phyloP scores from a whole-genome alignment of 2,329 filamentous ascomycete genomes.

The Exserohilum turcica region DNA sequence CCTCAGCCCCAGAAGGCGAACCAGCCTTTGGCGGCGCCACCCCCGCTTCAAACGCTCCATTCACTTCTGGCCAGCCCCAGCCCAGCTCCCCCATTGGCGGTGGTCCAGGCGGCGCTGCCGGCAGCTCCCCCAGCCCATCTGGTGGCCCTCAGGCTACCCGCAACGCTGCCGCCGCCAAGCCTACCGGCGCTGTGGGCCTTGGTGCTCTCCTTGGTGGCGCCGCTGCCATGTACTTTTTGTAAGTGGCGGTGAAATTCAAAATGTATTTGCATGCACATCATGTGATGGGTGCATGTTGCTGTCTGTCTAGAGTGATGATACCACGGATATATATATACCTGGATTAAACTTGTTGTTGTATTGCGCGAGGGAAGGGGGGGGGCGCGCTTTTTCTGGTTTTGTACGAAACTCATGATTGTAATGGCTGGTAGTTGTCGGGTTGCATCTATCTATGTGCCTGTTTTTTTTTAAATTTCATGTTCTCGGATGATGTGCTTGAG shows the following conservation, averaged over 20 bases:
- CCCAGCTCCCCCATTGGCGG: slow-evolving; percentile 49
- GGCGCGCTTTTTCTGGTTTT: no score
- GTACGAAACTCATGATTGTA: no score
- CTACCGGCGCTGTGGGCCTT: slow-evolving; percentile 52
- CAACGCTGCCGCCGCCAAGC: slow-evolving; percentile 33
- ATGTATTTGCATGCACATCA: no score
- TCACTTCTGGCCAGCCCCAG: slow-evolving; percentile 59
- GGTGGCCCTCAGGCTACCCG: slow-evolving; percentile 11
- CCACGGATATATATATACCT: background rate
- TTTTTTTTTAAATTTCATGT: no score
- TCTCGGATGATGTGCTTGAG: no score
- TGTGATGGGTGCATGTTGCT: background rate
- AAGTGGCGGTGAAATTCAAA: no score
- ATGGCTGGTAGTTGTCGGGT: no score
- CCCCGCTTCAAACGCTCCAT: slow-evolving; percentile 56
- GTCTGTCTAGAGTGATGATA: background rate
- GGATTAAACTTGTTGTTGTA: no score
- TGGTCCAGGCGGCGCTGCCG: slow-evolving; percentile 27
- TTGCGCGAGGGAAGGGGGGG: no score
- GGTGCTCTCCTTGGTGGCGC: slow-evolving; percentile 57
- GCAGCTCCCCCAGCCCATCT: background rate
- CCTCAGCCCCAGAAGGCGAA: slow-evolving; percentile 51
- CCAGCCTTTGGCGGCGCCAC: slow-evolving; percentile 61
- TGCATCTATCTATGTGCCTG: no score
- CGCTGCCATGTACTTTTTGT: slow-evolving; percentile 45